Base-by-base conservation (phyloP, 441 rosid species). In the Erysimum cheiri region DNA sequence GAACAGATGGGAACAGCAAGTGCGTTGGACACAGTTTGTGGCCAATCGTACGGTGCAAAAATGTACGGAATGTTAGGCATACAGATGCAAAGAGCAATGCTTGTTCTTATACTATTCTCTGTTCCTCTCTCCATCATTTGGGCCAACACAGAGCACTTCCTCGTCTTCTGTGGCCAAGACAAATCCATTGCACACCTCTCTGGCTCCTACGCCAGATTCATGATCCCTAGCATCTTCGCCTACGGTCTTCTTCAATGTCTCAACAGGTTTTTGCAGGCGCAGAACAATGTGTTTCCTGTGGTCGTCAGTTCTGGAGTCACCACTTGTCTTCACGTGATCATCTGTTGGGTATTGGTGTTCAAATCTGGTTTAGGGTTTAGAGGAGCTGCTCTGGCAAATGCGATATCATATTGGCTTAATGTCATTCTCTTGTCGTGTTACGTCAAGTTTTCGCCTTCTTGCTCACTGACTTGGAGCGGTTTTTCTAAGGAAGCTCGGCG, bases 31-130 rank as follows among this genome's bases (percentile, higher is more conserved):
- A 89, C 93, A 29, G 61, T 87, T 10, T 87, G 93, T 33, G 96
- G 96, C 9, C 91, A 86, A 83, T 85, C 91, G 37, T 82, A 79
- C 66, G 96, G 93, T 56, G 91, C 93, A 22, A 82, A 80, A 55
- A 80, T 82, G 61, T 80, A 86, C 73, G 81, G 70, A 37, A 86
- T 85, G 88, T 77, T 90, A 41, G 89, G 93, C 8, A 57, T 88
- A 61, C 83, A 85, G 67, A 79, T 85, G 24, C 93, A 88, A 60
- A 75, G 86, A 64, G 96, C 87, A 47, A 88, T 86, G 90, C 71
- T 86, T 28, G 77, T 73, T 17, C 87, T 88, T 5, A 33, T 74
- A 49, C 67, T 77, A 28, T 22, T 80, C 43, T 79, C 85, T 78
- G 15, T 86, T 54, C 92, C 90, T 9, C 77, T 88, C 35, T 71